Percentiles rank a stretch among this genome's conserved stretches.
These are phyloP conservation scores for Nemania serpens DNA, from an alignment of 2,329 filamentous ascomycete species.

Conservation along the genomic window DNA sequence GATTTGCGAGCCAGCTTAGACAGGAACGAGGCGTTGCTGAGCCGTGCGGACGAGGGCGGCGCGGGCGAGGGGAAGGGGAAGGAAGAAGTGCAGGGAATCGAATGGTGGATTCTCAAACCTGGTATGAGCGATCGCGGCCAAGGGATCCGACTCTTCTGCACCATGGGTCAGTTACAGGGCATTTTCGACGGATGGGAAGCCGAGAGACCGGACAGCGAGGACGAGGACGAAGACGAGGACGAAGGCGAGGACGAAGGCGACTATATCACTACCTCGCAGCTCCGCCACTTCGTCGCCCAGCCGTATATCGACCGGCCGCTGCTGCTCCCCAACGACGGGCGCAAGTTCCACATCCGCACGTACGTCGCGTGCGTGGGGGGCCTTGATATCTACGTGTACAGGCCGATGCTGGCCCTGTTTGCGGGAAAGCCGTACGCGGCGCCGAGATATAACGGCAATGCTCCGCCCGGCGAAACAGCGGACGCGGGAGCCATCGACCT, in stretches of 20 bases:
- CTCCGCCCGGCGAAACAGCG: neutral
- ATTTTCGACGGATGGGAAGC: slow-evolving; percentile 95
- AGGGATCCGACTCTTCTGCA: slow-evolving; percentile 87
- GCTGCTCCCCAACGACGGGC: slow-evolving; percentile 65
- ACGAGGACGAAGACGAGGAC: slow-evolving; percentile 61
- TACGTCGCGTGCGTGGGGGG: slow-evolving; percentile 85
- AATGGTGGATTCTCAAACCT: slow-evolving; percentile 99
- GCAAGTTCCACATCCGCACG: slow-evolving; percentile 93
- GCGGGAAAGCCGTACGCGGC: slow-evolving; percentile 73
- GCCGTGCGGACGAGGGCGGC: slow-evolving; percentile 14
- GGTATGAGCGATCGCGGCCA: slow-evolving; percentile 97
- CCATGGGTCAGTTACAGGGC: slow-evolving; percentile 77
- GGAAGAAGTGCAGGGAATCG: slow-evolving; percentile 50
- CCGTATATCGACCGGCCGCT: slow-evolving; percentile 92
- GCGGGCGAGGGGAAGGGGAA: slow-evolving; percentile 48
- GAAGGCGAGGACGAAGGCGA: slow-evolving; percentile 45
- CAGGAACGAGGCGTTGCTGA: slow-evolving; percentile 59
- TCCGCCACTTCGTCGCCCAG: slow-evolving; percentile 95
- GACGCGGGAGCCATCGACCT: slow-evolving; percentile 52
- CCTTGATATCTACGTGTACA: slow-evolving; percentile 84
- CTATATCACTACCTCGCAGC: slow-evolving; percentile 80
- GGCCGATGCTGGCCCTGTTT: slow-evolving; percentile 90
- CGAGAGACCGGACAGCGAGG: slow-evolving; percentile 66
- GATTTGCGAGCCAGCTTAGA: slow-evolving; percentile 81
- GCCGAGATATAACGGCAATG: slow-evolving; percentile 59